Evolutionary conservation across 768 basidiomycete species (phyloP).

Genomic region (Mycena belliarum): DNA sequence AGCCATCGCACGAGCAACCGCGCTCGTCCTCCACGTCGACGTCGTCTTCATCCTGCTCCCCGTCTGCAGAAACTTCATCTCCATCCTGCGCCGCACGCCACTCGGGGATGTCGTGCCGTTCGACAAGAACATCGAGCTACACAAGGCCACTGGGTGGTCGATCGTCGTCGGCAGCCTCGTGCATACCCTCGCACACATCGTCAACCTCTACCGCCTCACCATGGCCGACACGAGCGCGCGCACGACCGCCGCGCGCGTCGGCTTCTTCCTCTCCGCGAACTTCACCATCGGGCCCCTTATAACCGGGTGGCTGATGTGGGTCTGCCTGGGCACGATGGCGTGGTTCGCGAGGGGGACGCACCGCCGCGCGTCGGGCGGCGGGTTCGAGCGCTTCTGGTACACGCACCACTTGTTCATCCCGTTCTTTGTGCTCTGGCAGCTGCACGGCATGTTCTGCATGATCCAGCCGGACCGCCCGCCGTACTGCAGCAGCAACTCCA

Average conservation of each 20-base stretch:
- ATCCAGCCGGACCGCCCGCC: constrained; percentile 88
- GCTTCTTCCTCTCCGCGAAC: constrained; percentile 77
- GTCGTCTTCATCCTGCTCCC: constrained; percentile 93
- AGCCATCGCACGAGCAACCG: constrained; percentile 89
- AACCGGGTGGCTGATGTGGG: constrained; percentile 90
- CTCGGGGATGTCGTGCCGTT: constrained; percentile 88
- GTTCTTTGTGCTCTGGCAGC: constrained; percentile 93
- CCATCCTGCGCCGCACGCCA: constrained; percentile 81
- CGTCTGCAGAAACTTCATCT: constrained; percentile 94
- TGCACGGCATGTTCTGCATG: constrained; percentile 98
- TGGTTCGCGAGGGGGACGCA: constrained; percentile 84
- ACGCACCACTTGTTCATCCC: constrained; percentile 85
- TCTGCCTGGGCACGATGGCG: constrained; percentile 73
- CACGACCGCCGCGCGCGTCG: constrained; percentile 53
- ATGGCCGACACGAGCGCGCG: constrained; percentile 53
- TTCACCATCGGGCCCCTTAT: constrained; percentile 80
- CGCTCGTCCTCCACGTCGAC: constrained; percentile 88
- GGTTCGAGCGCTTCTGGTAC: constrained; percentile 90
- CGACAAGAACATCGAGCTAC: constrained; percentile 90
- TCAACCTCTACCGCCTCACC: constrained; percentile 76
- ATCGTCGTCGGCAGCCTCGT: constrained; percentile 77
- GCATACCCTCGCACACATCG: constrained; percentile 83
- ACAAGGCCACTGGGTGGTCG: constrained; percentile 89
- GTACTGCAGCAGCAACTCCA: constrained; percentile 79
- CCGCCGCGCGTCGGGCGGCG: constrained; percentile 51